A percentile compares a stretch with the other conserved stretches of the same genome.
Evolutionary conservation across 805 yeast species (phyloP).

Genomic region (Priceomyces melissophilus): DNA sequence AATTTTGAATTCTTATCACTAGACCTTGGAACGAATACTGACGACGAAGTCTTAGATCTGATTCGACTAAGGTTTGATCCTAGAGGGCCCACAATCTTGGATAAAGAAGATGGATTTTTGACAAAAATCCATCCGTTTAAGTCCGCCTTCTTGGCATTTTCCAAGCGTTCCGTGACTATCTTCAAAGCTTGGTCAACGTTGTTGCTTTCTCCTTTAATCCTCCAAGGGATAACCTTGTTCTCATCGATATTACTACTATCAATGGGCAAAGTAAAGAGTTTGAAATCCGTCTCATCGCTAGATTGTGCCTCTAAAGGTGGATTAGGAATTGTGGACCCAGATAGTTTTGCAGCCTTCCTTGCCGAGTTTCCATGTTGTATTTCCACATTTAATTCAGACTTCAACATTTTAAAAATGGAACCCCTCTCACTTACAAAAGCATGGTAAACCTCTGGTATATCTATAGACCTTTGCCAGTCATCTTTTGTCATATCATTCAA

Average conservation of each 20-base stretch:
- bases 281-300: constrained; percentile 31
- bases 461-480: constrained; percentile 50
- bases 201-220: constrained; percentile 53
- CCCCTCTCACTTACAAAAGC: constrained; percentile 67
- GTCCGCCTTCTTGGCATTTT: constrained; percentile 42
- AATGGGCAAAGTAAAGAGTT: constrained; percentile 44
- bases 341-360: constrained; percentile 49
- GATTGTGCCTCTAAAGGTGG: constrained; percentile 50
- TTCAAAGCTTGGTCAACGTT: constrained; percentile 52
- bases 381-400: constrained; percentile 50
- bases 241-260: neutral
- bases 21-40: constrained; percentile 61
- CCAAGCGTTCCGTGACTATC: constrained; percentile 48
- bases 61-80: constrained; percentile 65
- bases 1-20: constrained; percentile 50
- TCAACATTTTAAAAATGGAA: constrained; percentile 52
- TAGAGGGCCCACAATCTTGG: constrained; percentile 70
- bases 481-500: constrained; percentile 61
- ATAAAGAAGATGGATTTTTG: constrained; percentile 48
- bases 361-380: constrained; percentile 55
- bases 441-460: constrained; percentile 57
- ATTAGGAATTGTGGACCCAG: constrained; percentile 38
- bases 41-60: constrained; percentile 55
- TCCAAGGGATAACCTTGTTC: constrained; percentile 54
- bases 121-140: constrained; percentile 62